Percentiles rank a stretch among this genome's conserved stretches.
Evolutionary conservation across 495 filamentous ascomycete genomes (phyloP).

Genomic region (Neurospora sp.): DNA sequence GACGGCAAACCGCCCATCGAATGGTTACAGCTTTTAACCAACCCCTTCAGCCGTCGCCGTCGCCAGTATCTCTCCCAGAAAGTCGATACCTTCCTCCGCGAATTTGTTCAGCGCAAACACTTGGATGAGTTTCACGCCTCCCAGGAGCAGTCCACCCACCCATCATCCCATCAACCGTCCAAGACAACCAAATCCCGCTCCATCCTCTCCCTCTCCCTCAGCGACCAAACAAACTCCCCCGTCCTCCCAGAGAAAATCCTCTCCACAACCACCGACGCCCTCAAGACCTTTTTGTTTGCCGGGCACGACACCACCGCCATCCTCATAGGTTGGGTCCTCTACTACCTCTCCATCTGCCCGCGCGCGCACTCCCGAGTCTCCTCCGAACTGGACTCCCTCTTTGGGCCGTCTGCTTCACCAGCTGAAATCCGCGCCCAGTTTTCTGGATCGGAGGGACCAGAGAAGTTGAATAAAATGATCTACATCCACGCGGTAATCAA

Average conservation of each 20-base stretch:
- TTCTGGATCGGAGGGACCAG: slow-evolving; percentile 23
- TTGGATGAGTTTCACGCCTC: slow-evolving; percentile 2
- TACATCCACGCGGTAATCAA: slow-evolving; percentile 44
- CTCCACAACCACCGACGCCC: slow-evolving; percentile 20
- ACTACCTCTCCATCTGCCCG: slow-evolving; percentile 39
- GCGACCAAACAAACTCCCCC: not conserved
- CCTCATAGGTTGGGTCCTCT: slow-evolving; percentile 30
- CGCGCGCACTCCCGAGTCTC: slow-evolving; percentile 26
- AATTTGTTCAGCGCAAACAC: slow-evolving; percentile 19
- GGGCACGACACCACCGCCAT: slow-evolving; percentile 42
- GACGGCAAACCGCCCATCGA: slow-evolving; percentile 7
- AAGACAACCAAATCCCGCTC: slow-evolving; percentile 13
- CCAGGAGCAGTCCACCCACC: not conserved
- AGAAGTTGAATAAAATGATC: slow-evolving; percentile 32
- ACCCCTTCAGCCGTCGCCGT: not conserved
- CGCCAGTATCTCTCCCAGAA: not conserved
- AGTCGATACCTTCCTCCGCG: slow-evolving; percentile 12
- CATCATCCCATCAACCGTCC: not conserved
- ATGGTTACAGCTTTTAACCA: slow-evolving; percentile 10
- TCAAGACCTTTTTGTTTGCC: slow-evolving; percentile 38
- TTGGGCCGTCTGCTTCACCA: slow-evolving; percentile 21
- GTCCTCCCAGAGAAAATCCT: slow-evolving; percentile 11
- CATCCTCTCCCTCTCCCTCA: slow-evolving; percentile 24
- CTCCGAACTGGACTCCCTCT: slow-evolving; percentile 36
- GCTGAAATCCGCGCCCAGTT: slow-evolving; percentile 12